phyloP scores from a whole-genome alignment of 2,329 filamentous ascomycete species.

The Didymella arachidicola region DNA sequence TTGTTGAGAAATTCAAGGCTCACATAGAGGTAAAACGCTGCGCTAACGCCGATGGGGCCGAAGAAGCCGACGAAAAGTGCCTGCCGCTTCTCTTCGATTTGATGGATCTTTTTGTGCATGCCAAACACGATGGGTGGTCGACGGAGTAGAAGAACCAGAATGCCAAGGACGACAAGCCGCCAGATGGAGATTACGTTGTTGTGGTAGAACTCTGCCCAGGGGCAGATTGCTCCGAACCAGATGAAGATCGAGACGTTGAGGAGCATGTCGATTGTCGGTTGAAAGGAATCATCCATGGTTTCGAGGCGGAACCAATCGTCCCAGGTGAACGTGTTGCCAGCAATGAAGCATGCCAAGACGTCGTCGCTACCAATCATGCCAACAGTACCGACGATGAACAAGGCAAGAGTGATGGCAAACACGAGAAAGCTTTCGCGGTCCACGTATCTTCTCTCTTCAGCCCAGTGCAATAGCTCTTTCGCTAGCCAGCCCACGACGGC shows the following conservation, averaged over 20 bases:
- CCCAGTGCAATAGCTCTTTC: slow-evolving; percentile 83
- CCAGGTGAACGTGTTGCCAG: slow-evolving; percentile 89
- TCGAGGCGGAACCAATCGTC: slow-evolving; percentile 89
- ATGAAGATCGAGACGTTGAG: slow-evolving; percentile 89
- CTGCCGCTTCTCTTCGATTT: slow-evolving; percentile 77
- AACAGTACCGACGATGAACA: slow-evolving; percentile 87
- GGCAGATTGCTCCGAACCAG: slow-evolving; percentile 77
- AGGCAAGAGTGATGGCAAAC: slow-evolving; percentile 81
- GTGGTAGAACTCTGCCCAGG: slow-evolving; percentile 74
- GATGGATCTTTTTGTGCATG: slow-evolving; percentile 77
- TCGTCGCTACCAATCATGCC: slow-evolving; percentile 89
- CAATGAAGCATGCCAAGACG: slow-evolving; percentile 89
- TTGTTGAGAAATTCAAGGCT: slow-evolving; percentile 74
- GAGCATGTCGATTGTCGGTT: slow-evolving; percentile 93
- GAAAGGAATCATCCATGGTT: slow-evolving; percentile 88
- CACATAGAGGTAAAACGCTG: slow-evolving; percentile 88
- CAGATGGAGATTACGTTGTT: slow-evolving; percentile 76
- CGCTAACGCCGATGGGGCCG: slow-evolving; percentile 88
- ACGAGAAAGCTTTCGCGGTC: slow-evolving; percentile 88
- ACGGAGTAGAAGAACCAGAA: slow-evolving; percentile 78
- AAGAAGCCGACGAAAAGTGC: slow-evolving; percentile 92
- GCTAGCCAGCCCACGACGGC: slow-evolving; percentile 79
- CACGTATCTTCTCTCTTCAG: slow-evolving; percentile 80
- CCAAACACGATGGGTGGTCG: slow-evolving; percentile 78
- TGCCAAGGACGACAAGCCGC: slow-evolving; percentile 74